Conservation (phyloP, 2,329 filamentous ascomycete genomes). For the Aspergillus vadensis region DNA sequence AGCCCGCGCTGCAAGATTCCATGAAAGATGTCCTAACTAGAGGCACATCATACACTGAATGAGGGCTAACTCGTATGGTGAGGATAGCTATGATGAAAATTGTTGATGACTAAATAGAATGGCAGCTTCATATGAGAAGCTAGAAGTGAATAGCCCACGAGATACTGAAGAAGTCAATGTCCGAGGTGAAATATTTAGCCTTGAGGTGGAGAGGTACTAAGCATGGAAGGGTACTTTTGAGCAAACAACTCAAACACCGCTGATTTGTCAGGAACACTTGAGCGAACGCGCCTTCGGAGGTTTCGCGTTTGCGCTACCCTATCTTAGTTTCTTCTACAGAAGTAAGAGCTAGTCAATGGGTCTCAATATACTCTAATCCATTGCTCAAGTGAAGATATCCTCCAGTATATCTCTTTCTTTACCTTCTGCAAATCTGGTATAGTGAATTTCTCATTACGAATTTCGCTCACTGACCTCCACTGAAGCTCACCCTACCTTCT, state of each 20-base stretch:
- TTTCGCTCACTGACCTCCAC: background rate
- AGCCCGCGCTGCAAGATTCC: background rate
- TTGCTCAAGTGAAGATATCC: background rate
- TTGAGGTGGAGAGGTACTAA: background rate
- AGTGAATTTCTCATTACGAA: background rate
- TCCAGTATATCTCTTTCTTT: background rate
- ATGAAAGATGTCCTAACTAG: background rate
- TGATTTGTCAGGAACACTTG: constrained; percentile 7
- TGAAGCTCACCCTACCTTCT: background rate
- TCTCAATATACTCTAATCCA: background rate
- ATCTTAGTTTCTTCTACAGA: background rate
- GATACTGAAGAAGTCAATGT: background rate
- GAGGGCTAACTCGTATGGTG: background rate
- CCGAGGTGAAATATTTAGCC: background rate
- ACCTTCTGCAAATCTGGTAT: background rate
- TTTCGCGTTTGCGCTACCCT: constrained; percentile 12
- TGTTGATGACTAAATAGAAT: background rate
- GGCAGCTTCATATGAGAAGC: background rate
- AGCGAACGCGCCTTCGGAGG: constrained; percentile 1
- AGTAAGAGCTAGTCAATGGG: background rate
- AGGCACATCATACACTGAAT: background rate
- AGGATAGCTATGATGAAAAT: background rate
- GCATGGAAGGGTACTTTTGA: background rate
- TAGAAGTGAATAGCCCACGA: background rate
- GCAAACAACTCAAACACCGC: constrained; percentile 26